Conservation (phyloP, 768 basidiomycete species). For the Pleurotus eryngii region DNA sequence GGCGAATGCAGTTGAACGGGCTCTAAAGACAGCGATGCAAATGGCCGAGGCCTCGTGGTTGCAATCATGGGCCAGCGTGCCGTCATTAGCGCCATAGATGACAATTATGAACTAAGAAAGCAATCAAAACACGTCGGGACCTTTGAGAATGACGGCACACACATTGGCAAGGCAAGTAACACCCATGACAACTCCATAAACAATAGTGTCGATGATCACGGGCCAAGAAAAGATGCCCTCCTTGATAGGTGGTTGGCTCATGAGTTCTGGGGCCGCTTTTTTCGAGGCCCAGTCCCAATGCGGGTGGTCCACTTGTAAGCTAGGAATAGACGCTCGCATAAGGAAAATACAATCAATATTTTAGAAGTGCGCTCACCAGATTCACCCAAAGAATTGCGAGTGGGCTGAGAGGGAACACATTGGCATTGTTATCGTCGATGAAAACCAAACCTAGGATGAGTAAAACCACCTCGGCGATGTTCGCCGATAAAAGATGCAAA, state of each 20-base stretch:
- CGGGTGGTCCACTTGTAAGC: slow-evolving; percentile 47
- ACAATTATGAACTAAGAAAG: slow-evolving; percentile 31
- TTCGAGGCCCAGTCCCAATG: slow-evolving; percentile 52
- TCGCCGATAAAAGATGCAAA: slow-evolving; percentile 48
- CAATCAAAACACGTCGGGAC: not conserved
- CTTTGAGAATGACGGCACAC: slow-evolving; percentile 9
- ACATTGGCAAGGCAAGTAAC: slow-evolving; percentile 29
- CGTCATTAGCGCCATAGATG: slow-evolving; percentile 29
- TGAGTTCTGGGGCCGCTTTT: slow-evolving; percentile 45
- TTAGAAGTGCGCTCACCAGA: slow-evolving; percentile 28
- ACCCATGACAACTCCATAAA: slow-evolving; percentile 35
- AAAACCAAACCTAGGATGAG: slow-evolving; percentile 58
- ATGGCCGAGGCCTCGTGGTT: slow-evolving; percentile 23
- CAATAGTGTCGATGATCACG: slow-evolving; percentile 32
- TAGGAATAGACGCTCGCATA: not conserved
- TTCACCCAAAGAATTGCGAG: slow-evolving; percentile 51
- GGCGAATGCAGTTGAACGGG: slow-evolving; percentile 33
- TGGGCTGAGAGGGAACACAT: slow-evolving; percentile 57
- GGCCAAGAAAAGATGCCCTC: slow-evolving; percentile 36
- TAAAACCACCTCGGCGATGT: slow-evolving; percentile 52
- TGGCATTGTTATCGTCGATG: slow-evolving; percentile 40
- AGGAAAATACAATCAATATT: no score
- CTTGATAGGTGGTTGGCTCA: slow-evolving; percentile 41
- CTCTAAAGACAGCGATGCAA: slow-evolving; percentile 30
- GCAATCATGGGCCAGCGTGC: slow-evolving; percentile 27